phyloP scores from a whole-genome alignment of 768 basidiomycete genomes.

The Tricholoma sp. region DNA sequence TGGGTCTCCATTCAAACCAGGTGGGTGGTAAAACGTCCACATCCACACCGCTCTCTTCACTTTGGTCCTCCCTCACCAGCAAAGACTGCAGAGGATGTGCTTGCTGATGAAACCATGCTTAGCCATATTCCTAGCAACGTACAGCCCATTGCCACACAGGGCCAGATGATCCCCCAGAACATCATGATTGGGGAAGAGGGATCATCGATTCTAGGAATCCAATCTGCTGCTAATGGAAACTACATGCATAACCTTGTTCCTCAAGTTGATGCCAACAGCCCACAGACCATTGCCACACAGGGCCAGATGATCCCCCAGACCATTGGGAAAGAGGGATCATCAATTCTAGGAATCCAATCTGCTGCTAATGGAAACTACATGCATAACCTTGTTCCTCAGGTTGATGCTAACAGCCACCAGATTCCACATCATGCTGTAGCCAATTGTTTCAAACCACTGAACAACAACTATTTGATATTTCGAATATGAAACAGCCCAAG shows the following conservation, averaged over 20 bases:
- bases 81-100: not conserved
- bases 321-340: not conserved
- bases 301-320: not conserved
- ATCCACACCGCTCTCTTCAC: not conserved
- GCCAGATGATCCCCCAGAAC: not conserved
- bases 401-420: not conserved
- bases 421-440: not conserved
- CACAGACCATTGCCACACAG: not conserved
- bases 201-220: not conserved
- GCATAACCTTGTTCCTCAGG: not conserved
- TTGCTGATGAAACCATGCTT: not conserved
- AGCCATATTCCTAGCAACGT: not conserved
- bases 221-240: not conserved
- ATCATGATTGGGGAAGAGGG: not conserved
- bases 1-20: not conserved
- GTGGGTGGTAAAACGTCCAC: not conserved
- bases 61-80: not conserved
- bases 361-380: not conserved
- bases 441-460: not conserved
- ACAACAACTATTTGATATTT: not conserved
- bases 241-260: too few relatives aligned
- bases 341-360: too few relatives aligned
- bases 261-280: not conserved
- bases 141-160: not conserved
- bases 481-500: not conserved